A percentile compares a stretch with the other conserved stretches of the same genome.
Evolutionary conservation across 2,329 filamentous ascomycete genomes (phyloP).

Genomic region (Cucurbitaria berberidis): DNA sequence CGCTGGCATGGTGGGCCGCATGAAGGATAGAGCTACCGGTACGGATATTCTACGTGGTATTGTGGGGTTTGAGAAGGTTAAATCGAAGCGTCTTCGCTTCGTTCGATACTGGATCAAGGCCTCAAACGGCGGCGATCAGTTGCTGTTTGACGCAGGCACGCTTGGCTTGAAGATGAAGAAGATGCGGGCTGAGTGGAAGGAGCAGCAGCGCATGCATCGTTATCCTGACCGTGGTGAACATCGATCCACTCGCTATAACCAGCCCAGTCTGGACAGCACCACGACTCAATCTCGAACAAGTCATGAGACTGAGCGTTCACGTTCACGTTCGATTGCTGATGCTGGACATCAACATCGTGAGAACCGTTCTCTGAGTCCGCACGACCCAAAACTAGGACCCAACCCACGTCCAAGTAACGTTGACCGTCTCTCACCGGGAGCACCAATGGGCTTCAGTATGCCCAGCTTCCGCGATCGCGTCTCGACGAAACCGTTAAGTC

Average conservation of each 20-base stretch:
- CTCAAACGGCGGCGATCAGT: constrained; percentile 8
- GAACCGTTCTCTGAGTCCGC: background rate
- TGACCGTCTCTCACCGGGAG: background rate
- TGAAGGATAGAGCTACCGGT: constrained; percentile 4
- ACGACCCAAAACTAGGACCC: constrained; percentile 11
- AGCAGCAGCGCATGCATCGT: background rate
- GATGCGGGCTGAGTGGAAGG: constrained; percentile 13
- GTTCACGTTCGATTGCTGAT: background rate
- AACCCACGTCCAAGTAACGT: constrained; percentile 7
- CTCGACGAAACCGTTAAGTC: background rate
- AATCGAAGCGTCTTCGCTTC: constrained; percentile 29
- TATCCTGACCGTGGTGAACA: too few relatives aligned
- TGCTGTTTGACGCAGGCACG: constrained; percentile 23
- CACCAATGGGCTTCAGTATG: constrained; percentile 8
- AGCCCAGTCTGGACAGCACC: too few relatives aligned
- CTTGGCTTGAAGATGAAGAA: constrained; percentile 30
- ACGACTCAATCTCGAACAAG: background rate
- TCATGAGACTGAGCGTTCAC: background rate
- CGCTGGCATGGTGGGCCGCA: constrained; percentile 32
- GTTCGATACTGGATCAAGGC: constrained; percentile 33
- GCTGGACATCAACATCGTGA: background rate
- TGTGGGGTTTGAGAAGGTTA: constrained; percentile 14
- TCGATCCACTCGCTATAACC: too few relatives aligned
- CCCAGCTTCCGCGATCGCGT: background rate
- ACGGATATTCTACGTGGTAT: constrained; percentile 4